Percentiles rank a stretch among this genome's conserved stretches.
These are phyloP conservation scores for Ilex asprella DNA, from an alignment of 257 asterid species.

Conservation along the genomic window DNA sequence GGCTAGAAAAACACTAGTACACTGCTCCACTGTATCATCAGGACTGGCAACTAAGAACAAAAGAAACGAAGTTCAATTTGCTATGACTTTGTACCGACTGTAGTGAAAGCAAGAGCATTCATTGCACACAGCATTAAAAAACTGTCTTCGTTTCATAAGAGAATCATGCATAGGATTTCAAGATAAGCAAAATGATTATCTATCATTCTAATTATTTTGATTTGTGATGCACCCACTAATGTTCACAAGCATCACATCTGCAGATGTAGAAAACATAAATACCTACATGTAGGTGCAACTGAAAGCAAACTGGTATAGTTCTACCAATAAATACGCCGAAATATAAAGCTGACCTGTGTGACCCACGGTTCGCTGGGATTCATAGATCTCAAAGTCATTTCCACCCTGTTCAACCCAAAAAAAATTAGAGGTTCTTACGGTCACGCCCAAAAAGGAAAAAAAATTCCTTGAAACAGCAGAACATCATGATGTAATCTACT, in stretches of 20 bases:
- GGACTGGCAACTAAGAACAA: conserved; percentile 68
- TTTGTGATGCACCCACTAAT: not conserved
- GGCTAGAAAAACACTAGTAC: conserved; percentile 55
- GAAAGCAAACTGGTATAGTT: not conserved
- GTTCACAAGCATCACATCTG: not conserved
- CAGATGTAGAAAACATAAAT: not conserved
- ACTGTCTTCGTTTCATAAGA: too few species aligned
- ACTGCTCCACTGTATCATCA: conserved; percentile 59
- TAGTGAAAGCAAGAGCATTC: not conserved
- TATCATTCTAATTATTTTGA: not conserved
- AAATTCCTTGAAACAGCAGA: not conserved
- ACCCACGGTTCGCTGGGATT: conserved; percentile 82
- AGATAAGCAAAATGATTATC: too few species aligned
- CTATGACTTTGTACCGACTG: not conserved
- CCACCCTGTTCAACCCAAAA: conserved; percentile 59
- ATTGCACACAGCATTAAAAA: not conserved
- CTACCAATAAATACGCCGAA: not conserved
- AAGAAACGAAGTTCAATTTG: not conserved
- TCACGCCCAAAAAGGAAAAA: not conserved
- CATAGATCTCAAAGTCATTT: conserved; percentile 82
- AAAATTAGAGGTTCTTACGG: not conserved
- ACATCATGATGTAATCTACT: not conserved
- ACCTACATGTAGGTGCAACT: not conserved
- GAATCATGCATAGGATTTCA: too few species aligned
- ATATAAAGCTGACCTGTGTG: conserved; percentile 65